A percentile compares a stretch with the other conserved stretches of the same genome.
Conservation (phyloP, 768 basidiomycete genomes). For the Tulasnella sp. region DNA sequence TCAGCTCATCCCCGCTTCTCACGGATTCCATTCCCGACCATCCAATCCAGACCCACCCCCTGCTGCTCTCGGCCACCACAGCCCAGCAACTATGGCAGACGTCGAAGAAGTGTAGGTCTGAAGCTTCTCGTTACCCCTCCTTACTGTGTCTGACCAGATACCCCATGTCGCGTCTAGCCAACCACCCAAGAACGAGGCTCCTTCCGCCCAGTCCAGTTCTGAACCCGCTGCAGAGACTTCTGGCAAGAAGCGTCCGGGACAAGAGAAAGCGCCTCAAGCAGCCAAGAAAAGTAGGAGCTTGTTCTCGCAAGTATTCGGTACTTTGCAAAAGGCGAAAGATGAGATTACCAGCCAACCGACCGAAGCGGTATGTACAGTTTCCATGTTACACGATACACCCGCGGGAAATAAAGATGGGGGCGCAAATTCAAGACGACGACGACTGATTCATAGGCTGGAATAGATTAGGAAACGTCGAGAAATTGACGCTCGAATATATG, state of each 20-base stretch:
- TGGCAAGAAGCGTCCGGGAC: conserved; percentile 17
- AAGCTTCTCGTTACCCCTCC: not conserved
- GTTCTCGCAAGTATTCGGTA: conserved; percentile 27
- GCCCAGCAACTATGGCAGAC: not conserved
- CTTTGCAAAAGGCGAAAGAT: conserved; percentile 27
- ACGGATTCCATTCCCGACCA: not conserved
- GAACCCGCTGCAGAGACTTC: not conserved
- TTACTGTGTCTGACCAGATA: not conserved
- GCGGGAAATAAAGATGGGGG: not conserved
- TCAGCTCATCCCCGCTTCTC: not conserved
- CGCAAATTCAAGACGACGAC: not conserved
- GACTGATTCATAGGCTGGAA: not conserved
- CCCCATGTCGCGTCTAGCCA: not conserved
- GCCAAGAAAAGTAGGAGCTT: conserved; percentile 22
- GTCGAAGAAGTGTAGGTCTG: not conserved
- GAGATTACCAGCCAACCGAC: conserved; percentile 18
- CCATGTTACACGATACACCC: not conserved
- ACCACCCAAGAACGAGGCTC: not conserved
- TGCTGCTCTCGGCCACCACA: not conserved
- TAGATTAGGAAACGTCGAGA: conserved; percentile 26
- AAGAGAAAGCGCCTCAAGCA: conserved; percentile 11
- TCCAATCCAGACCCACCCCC: not conserved
- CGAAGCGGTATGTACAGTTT: conserved; percentile 26
- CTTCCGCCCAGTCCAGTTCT: not conserved
- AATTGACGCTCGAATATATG: conserved; percentile 26